Base-by-base conservation (phyloP, 2,329 filamentous ascomycete genomes). In the Fusarium citri region DNA sequence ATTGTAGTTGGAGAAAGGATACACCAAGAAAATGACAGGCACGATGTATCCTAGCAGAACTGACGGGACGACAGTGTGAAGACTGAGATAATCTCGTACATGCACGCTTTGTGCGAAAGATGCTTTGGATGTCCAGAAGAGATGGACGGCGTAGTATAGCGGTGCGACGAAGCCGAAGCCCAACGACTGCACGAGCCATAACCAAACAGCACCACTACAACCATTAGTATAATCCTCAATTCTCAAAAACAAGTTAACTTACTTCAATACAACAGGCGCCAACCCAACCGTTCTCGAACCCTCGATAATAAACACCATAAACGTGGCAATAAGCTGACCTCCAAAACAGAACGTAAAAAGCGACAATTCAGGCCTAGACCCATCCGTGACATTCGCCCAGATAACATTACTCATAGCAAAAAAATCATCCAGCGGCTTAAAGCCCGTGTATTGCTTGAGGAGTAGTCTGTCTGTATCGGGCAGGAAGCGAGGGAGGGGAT, bases 131-230 rank as follows among this genome's bases (percentile, higher is more conserved):
- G 72, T 71, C 31, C 66, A 64, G 50, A 70, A 12, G 10, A 77
- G 60, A 26, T 76, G 70, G 3, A 71, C 25, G 26, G 72, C 22
- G 28, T 59, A 62, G 28, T 73, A 77, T 1, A 75, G 15, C 5
- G 75, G 75, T 6, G 66, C 64, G 12, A 72, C 20, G 5, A 72
- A 55, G n/a, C 69, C 75, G 23, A 72, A 75, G 5, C 74, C 73
- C 18, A 76, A 11, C 2, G 46, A 25, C 40, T 77, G 74, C 49
- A 71, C 70, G 1, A 48, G 28, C 20, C 76, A 51, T 4, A 64
- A 65, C 75, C 75, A 77, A 14, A 73, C n/a, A 4, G 73, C 34
- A 8, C 71, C 66, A 49, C 73, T 76, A 16, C 22, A 23, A 23
- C 6, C 23, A 23, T 23, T 23, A 23, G 23, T 6, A 23, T 23